Base-by-base conservation (phyloP, 2,329 filamentous ascomycete species). In the Alternaria sp. region DNA sequence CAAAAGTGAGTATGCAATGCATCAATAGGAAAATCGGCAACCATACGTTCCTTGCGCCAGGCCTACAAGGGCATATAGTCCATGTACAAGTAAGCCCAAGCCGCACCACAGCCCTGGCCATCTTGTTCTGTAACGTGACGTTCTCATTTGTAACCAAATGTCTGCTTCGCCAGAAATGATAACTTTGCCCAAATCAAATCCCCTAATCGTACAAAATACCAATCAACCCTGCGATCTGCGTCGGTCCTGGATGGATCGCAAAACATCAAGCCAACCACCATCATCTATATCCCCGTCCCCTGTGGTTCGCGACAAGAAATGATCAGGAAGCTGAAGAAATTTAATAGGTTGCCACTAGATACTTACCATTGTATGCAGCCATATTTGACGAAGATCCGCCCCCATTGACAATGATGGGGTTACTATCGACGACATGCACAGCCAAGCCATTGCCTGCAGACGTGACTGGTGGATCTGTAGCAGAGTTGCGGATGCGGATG, bases 371-470 rank as follows among this genome's bases (percentile, higher is more conserved):
- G 49, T 71, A 69, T 51, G 68, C 54, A 32, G 69, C 66, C 52
- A 65, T 44, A 28, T 56, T 65, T 22, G 66, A 46, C 27, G 66
- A 53, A 41, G 68, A 57, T 30, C 68, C 72, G 43, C 57, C 66
- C 34, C 68, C 68, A 36, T 73, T 68, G 30, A 77, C 73, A n/a
- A 71, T 64, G 34, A 79, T 73, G 12, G 74, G 71, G 51, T 76
- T 75, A 64, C 75, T 78, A 41, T 79, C 75, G 9, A 78, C 71
- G 20, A 71, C 57, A 43, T 78, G 74, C 16, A 79, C 68, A 16
- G 72, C 69, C 6, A 70, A 53, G 10, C 73, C 75, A 49, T 72
- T 73, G 16, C 70, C 62, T 9, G 67, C 62, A 16, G 72, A 67
- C 22, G 68, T 54, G 27, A 72, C 67, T 9, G 72, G 68, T 14